Conservation (phyloP, 2,329 filamentous ascomycete species). For the Cyphellophora europaea region DNA sequence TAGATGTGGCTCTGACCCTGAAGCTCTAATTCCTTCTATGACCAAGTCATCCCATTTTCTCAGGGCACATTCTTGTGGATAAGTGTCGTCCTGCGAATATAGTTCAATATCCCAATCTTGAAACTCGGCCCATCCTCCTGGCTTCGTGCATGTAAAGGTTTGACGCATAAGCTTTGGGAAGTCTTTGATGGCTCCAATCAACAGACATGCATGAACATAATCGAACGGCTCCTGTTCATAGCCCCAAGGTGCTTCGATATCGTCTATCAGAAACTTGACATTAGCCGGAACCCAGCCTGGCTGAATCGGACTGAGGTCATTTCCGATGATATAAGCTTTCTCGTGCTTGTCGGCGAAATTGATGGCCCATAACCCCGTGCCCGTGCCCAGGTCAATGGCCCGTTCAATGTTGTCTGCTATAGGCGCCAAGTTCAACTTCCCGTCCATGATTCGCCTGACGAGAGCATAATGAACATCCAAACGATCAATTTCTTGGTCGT, state of each 20-base stretch:
- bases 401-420: slow-evolving; percentile 9
- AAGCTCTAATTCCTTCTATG: slow-evolving; percentile 33
- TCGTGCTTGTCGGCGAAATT: slow-evolving; percentile 27
- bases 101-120: slow-evolving; percentile 30
- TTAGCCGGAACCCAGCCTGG: slow-evolving; percentile 25
- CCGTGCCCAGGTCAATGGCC: slow-evolving; percentile 24
- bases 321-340: slow-evolving; percentile 12
- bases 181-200: slow-evolving; percentile 46
- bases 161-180: slow-evolving; percentile 42
- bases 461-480: slow-evolving; percentile 21
- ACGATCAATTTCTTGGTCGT: slow-evolving; percentile 27
- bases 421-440: slow-evolving; percentile 23
- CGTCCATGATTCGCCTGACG: slow-evolving; percentile 13
- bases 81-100: too few relatives aligned
- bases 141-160: slow-evolving; percentile 25
- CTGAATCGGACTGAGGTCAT: slow-evolving; percentile 20
- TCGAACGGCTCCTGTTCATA: slow-evolving; percentile 47
- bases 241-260: slow-evolving; percentile 46
- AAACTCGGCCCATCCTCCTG: slow-evolving; percentile 34
- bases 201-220: slow-evolving; percentile 49
- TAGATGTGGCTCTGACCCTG: slow-evolving; percentile 28
- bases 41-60: too few relatives aligned
- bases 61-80: too few relatives aligned
- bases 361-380: slow-evolving; percentile 30
- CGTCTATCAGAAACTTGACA: slow-evolving; percentile 46